These are phyloP conservation scores for Fusarium tupiense DNA, from an alignment of 2,329 filamentous ascomycete species.

Conservation along the genomic window DNA sequence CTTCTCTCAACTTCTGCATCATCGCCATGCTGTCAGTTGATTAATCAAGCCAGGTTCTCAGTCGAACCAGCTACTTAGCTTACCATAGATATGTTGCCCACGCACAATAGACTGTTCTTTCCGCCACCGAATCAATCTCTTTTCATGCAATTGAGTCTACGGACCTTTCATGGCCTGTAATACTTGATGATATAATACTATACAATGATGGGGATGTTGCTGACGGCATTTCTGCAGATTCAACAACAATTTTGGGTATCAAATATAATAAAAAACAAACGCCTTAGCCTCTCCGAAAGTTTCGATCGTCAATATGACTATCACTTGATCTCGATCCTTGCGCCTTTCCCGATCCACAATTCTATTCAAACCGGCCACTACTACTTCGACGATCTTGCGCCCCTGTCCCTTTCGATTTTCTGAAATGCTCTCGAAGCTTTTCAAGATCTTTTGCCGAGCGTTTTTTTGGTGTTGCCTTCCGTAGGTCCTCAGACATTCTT, in stretches of 20 bases:
- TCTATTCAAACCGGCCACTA: conserved; percentile 9
- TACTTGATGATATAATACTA: neutral
- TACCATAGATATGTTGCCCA: conserved; percentile 46
- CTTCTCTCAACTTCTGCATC: conserved; percentile 25
- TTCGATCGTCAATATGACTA: neutral
- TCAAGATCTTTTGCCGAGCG: conserved; percentile 38
- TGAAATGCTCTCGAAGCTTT: conserved; percentile 43
- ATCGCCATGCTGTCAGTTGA: conserved; percentile 19
- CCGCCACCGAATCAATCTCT: conserved; percentile 26
- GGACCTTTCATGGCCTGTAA: neutral
- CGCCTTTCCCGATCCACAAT: neutral
- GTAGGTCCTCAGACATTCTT: conserved; percentile 25
- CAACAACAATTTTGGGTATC: conserved; percentile 21
- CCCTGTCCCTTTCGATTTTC: conserved; percentile 26
- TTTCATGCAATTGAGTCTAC: neutral
- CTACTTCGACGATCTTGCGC: conserved; percentile 16
- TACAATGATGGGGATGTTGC: neutral
- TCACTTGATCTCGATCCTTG: neutral
- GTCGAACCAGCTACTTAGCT: conserved; percentile 39
- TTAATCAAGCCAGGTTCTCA: conserved; percentile 32
- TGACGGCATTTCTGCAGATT: neutral
- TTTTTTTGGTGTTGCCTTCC: conserved; percentile 15
- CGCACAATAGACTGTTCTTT: conserved; percentile 46
- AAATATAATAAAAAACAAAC: conserved; percentile 3
- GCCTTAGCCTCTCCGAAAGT: neutral